These are phyloP conservation scores for Gillenia trifoliata DNA, from an alignment of 306 rosid species.

Conservation along the genomic window DNA sequence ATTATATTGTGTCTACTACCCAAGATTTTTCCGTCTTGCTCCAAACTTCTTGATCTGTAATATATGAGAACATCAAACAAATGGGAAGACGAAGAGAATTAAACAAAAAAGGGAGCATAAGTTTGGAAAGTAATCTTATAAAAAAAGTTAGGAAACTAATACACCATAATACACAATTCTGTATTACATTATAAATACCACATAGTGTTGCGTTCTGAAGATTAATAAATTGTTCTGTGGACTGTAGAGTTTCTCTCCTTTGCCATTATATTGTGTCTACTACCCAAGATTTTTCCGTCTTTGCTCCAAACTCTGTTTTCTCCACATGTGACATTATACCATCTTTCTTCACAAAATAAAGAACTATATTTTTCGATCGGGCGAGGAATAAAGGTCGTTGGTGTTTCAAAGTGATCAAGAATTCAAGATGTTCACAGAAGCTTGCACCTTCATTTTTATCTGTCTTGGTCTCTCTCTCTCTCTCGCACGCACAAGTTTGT, in stretches of 20 bases:
- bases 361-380: background rate
- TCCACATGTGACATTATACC: background rate
- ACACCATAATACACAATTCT: background rate
- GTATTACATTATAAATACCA: background rate
- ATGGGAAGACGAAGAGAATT: too few species aligned
- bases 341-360: background rate
- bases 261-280: background rate
- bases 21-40: too few species aligned
- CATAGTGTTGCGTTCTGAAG: background rate
- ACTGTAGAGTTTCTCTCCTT: background rate
- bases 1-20: too few species aligned
- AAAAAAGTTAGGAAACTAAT: too few species aligned
- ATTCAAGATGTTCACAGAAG: slow-evolving; percentile 31
- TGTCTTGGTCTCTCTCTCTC: slow-evolving; percentile 39
- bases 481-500: too few species aligned
- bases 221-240: background rate
- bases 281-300: too few species aligned
- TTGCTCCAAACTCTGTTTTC: background rate
- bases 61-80: too few species aligned
- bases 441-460: slow-evolving; percentile 29
- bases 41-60: too few species aligned
- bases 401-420: background rate
- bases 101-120: too few species aligned
- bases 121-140: too few species aligned
- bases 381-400: background rate